These are phyloP conservation scores for Aureobasidium lini DNA, from an alignment of 2,329 filamentous ascomycete genomes.

Conservation along the genomic window DNA sequence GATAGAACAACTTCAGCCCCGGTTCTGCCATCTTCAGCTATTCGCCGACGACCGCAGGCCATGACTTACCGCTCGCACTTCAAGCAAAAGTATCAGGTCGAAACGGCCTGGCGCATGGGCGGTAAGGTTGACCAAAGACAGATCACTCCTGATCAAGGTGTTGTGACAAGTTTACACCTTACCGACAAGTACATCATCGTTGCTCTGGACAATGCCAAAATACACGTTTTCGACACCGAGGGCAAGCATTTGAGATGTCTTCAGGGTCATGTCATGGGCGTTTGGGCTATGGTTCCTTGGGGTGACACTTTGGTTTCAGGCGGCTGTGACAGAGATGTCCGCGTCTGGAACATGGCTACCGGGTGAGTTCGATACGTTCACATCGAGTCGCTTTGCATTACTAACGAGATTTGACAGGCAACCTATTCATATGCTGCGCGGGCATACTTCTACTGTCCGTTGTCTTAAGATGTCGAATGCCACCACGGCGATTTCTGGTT, in stretches of 20 bases:
- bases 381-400: not conserved
- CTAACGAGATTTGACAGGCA: not conserved
- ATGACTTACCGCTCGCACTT: slow-evolving; percentile 94
- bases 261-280: slow-evolving; percentile 95
- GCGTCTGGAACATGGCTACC: slow-evolving; percentile 92
- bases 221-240: slow-evolving; percentile 92
- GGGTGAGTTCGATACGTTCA: slow-evolving; percentile 52
- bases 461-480: slow-evolving; percentile 96
- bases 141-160: slow-evolving; percentile 92
- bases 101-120: slow-evolving; percentile 91
- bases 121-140: slow-evolving; percentile 77
- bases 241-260: slow-evolving; percentile 82
- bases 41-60: slow-evolving; percentile 50
- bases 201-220: slow-evolving; percentile 94
- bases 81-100: slow-evolving; percentile 93
- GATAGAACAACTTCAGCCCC: slow-evolving; percentile 39
- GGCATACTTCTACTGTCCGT: slow-evolving; percentile 92
- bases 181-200: slow-evolving; percentile 97
- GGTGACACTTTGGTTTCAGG: slow-evolving; percentile 91
- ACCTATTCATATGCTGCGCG: slow-evolving; percentile 71
- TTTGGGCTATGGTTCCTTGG: slow-evolving; percentile 99
- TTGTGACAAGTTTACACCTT: slow-evolving; percentile 90
- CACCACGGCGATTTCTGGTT: slow-evolving; percentile 92
- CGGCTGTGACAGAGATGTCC: slow-evolving; percentile 90
- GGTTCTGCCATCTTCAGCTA: slow-evolving; percentile 26